Evolutionary conservation across 2,329 filamentous ascomycete species (phyloP), one percentile per base, ranked within the genome.

Genomic region (Aspergillus sp.): DNA sequence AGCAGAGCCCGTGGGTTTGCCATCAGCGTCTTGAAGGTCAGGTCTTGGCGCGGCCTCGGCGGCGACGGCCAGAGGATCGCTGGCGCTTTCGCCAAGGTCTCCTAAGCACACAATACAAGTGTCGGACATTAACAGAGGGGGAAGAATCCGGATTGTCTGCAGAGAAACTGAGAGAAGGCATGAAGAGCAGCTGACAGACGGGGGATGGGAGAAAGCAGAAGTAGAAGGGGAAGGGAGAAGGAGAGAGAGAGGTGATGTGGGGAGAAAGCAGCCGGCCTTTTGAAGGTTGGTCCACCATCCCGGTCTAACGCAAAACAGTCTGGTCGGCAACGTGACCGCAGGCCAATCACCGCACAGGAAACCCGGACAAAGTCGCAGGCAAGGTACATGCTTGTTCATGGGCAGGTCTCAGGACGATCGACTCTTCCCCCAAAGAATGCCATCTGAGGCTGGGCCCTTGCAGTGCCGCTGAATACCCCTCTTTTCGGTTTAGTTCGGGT

Each of bases 101-200:
- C 84, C 84, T 76, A 88, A 78, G 77, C 85, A 88, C 71, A 88
- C 85, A 75, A 88, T 88, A 75, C 85, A 88, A 64, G 82, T 84
- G 71, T 86, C 84, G 73, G 83, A 81, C 84, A 85, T 86, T 67
- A 63, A 68, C 63, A 61, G 66, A 62, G 55, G 59, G 59, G 58
- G 58, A 56, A 50, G 56, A 62, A 60, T 59, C 60, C 63, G 64
- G 56, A 53, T 55, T 63, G 54, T 63, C 56, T 58, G 62, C 55
- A 63, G 60, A 55, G 52, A 59, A 57, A 52, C 58, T 68, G 55
- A 61, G 54, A 61, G 66, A 62, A 69, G 68, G 67, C 68, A 75
- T 75, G 65, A 71, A 71, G 69, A 65, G 64, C 66, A 66, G 58
- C 58, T 60, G 53, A 49, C 45, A 53, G 43, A 52, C 60, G 56